phyloP scores from a whole-genome alignment of 169 alveolate genomes.

The Eimeria falciformis region DNA sequence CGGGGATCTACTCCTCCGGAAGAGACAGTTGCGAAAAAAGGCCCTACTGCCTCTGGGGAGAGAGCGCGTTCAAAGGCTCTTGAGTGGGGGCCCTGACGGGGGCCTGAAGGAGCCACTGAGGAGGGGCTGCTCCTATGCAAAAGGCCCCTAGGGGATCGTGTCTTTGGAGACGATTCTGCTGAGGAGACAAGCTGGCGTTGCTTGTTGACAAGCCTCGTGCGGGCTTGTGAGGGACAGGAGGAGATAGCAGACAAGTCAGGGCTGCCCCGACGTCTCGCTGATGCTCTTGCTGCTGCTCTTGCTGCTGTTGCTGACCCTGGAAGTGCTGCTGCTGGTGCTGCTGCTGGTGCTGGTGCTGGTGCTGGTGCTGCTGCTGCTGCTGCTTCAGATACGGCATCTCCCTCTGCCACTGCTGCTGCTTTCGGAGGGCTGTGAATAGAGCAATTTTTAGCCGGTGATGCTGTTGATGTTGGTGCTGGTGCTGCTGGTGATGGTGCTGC shows the following conservation, averaged over 20 bases:
- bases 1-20: too few species aligned
- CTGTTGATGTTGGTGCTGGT: background rate
- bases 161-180: background rate
- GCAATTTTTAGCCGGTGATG: slow-evolving; percentile 17
- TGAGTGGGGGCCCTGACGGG: too few species aligned
- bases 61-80: too few species aligned
- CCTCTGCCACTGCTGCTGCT: background rate
- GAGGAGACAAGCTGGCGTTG: too few species aligned
- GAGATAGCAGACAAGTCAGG: background rate
- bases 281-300: background rate
- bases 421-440: background rate
- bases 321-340: background rate
- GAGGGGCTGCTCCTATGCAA: too few species aligned
- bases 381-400: background rate
- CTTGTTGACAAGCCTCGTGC: too few species aligned
- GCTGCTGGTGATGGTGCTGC: slow-evolving; percentile 44
- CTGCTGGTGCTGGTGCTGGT: background rate
- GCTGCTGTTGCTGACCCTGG: slow-evolving; percentile 28
- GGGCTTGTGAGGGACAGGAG: too few species aligned
- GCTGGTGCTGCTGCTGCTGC: slow-evolving; percentile 16
- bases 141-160: background rate
- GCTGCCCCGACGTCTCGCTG: background rate
- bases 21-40: too few species aligned
- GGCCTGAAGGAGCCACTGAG: too few species aligned
- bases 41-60: too few species aligned